Conservation (phyloP, 2,329 filamentous ascomycete genomes). For the Xylaria sp. region DNA sequence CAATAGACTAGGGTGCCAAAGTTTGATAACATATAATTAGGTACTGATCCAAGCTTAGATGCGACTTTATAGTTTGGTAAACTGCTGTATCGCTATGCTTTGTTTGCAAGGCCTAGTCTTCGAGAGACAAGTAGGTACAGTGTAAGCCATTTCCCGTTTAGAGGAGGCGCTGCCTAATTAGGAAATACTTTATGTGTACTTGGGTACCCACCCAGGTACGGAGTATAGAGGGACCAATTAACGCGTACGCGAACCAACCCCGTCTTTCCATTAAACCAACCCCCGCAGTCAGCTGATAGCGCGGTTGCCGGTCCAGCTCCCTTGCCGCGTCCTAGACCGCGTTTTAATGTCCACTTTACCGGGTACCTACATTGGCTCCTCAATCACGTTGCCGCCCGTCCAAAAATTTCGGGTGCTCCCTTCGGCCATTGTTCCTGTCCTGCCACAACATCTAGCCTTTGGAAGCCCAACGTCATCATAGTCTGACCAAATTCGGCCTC, state of each 20-base stretch:
- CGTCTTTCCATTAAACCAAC: conserved; percentile 17
- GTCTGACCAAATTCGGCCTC: neutral
- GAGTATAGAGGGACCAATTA: neutral
- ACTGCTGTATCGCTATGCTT: no score
- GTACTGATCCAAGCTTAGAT: no score
- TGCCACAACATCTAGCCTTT: neutral
- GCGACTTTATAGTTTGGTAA: no score
- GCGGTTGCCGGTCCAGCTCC: conserved; percentile 32
- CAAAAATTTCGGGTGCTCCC: conserved; percentile 20
- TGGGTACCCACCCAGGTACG: neutral
- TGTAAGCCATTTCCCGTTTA: no score
- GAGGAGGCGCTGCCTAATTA: no score
- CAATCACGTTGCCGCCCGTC: conserved; percentile 4
- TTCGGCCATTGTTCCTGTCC: neutral
- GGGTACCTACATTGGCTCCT: neutral
- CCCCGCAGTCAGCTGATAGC: conserved; percentile 39
- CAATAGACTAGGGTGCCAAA: no score
- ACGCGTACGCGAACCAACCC: neutral
- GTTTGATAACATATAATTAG: no score
- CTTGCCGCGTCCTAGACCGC: conserved; percentile 32
- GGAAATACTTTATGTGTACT: no score
- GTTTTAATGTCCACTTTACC: conserved; percentile 28
- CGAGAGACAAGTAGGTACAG: no score
- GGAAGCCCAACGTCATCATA: neutral
- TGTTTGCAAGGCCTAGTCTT: no score